These are phyloP conservation scores for Fraxinus cuspidata DNA, from an alignment of 257 asterid species.

Conservation along the genomic window DNA sequence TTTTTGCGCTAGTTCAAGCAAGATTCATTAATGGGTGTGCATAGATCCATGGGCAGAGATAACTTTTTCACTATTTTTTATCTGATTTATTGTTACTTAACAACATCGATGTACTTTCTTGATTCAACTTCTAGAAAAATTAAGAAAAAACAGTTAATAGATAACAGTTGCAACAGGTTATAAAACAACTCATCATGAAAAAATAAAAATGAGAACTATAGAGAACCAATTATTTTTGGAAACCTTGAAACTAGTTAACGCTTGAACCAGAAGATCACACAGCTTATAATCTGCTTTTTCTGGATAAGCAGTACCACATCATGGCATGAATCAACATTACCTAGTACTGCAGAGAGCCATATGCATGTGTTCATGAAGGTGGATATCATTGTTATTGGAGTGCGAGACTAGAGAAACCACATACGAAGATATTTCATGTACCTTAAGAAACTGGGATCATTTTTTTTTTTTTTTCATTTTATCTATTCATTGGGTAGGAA, in stretches of 20 bases:
- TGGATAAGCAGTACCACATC: slow-evolving; percentile 9
- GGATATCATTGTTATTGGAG: background rate
- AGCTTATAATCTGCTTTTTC: background rate
- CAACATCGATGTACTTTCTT: background rate
- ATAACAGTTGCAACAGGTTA: background rate
- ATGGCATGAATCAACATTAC: background rate
- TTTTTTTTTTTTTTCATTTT: background rate
- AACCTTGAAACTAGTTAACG: background rate
- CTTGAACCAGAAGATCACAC: background rate
- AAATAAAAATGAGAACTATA: background rate
- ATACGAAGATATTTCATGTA: background rate
- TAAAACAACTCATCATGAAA: background rate
- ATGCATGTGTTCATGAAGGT: slow-evolving; percentile 4
- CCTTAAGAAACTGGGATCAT: background rate
- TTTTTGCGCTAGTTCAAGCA: slow-evolving; percentile 14
- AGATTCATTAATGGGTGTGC: background rate
- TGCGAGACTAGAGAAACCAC: background rate
- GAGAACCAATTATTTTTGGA: background rate
- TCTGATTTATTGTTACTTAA: background rate
- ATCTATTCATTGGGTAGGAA: background rate
- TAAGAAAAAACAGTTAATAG: background rate
- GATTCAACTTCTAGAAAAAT: background rate
- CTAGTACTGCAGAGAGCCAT: slow-evolving; percentile 6
- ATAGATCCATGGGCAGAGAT: background rate
- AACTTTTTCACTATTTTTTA: background rate